A percentile compares a stretch with the other conserved stretches of the same genome.
phyloP scores from a whole-genome alignment of 805 yeast genomes.

The Starmerella vaccinii region DNA sequence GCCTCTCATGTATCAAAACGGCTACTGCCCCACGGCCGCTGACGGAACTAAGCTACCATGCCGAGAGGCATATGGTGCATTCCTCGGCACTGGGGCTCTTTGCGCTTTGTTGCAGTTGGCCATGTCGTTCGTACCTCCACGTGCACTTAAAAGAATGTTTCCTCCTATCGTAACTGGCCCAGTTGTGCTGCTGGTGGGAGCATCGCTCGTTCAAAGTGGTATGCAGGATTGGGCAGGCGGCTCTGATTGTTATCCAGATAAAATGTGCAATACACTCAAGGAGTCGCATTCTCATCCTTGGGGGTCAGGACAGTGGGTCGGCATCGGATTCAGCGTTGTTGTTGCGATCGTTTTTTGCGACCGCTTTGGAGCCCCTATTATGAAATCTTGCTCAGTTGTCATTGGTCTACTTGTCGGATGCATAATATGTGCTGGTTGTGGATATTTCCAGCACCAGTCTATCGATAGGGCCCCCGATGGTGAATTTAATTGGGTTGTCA shows the following conservation, averaged over 20 bases:
- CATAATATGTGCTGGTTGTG: conserved; percentile 84
- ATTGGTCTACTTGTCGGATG: conserved; percentile 78
- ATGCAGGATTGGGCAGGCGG: conserved; percentile 87
- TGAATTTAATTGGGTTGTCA: conserved; percentile 79
- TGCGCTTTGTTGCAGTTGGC: conserved; percentile 68
- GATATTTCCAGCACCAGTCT: conserved; percentile 52
- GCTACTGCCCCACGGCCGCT: conserved; percentile 51
- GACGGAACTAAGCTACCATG: conserved; percentile 67
- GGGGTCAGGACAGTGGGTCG: conserved; percentile 83
- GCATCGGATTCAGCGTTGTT: conserved; percentile 76
- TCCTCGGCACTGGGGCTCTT: conserved; percentile 67
- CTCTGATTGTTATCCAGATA: conserved; percentile 37
- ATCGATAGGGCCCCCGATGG: conserved; percentile 69
- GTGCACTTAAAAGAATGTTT: conserved; percentile 56
- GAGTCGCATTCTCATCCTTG: conserved; percentile 51
- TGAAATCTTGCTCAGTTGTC: conserved; percentile 90
- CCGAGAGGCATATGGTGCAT: conserved; percentile 84
- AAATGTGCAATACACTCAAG: conserved; percentile 38
- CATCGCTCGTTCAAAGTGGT: conserved; percentile 57
- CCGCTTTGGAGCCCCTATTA: conserved; percentile 84
- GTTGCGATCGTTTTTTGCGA: conserved; percentile 65
- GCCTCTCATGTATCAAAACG: conserved; percentile 68
- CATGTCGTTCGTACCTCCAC: conserved; percentile 70
- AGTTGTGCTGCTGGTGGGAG: conserved; percentile 77
- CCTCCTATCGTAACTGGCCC: conserved; percentile 93